These are phyloP conservation scores for Cinnamomum micranthum DNA, from an alignment of 164 flowering plant species.

Conservation along the genomic window DNA sequence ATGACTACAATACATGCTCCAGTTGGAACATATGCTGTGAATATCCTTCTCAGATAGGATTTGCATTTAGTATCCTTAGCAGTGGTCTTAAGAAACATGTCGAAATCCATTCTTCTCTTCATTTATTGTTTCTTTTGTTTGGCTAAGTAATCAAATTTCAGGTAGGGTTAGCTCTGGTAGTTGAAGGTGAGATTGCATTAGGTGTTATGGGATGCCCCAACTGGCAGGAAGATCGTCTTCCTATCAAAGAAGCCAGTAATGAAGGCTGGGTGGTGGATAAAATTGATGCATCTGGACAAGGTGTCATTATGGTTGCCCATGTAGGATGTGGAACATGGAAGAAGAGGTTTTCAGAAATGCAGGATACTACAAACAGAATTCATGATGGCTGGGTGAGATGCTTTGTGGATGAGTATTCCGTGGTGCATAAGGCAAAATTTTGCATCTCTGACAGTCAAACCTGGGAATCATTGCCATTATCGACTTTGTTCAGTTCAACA, in stretches of 20 bases:
- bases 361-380: constrained; percentile 4
- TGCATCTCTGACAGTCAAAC: constrained; percentile 83
- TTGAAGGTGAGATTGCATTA: constrained; percentile 70
- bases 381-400: constrained; percentile 56
- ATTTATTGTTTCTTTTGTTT: constrained; percentile 2
- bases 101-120: background rate
- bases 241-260: constrained; percentile 15
- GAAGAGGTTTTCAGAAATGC: constrained; percentile 30
- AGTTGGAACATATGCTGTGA: background rate
- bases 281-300: constrained; percentile 24
- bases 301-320: constrained; percentile 74
- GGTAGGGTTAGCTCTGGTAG: constrained; percentile 93
- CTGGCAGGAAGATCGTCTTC: constrained; percentile 40
- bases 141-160: constrained; percentile 21
- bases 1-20: background rate
- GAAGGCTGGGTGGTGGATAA: constrained; percentile 18
- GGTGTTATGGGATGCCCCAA: constrained; percentile 96
- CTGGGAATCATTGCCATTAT: constrained; percentile 79
- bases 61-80: no score
- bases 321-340: constrained; percentile 90
- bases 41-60: background rate
- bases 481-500: constrained; percentile 40
- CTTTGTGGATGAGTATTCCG: constrained; percentile 44
- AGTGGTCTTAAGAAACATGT: background rate
- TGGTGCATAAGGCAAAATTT: constrained; percentile 51